Percentiles rank a stretch among this genome's conserved stretches.
Conservation (phyloP, 331 rosid genomes). For the Pyracantha coccinea region DNA sequence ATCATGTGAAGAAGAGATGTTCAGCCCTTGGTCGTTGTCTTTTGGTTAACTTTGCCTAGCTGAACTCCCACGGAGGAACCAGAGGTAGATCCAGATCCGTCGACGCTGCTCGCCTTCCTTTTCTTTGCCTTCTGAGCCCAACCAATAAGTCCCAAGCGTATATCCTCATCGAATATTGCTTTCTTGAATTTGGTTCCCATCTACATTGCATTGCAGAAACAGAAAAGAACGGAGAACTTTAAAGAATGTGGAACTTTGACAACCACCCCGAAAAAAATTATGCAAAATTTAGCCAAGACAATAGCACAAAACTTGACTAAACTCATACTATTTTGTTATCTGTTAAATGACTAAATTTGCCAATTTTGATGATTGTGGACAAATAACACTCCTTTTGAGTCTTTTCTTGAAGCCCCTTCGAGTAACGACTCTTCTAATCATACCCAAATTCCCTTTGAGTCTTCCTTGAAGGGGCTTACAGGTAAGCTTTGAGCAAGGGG, state of each 20-base stretch:
- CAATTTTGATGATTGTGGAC: neutral
- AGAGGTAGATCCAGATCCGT: neutral
- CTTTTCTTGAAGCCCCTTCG: neutral
- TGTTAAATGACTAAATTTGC: neutral
- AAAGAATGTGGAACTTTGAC: neutral
- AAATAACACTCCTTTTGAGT: neutral
- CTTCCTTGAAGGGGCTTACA: neutral
- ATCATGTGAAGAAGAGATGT: neutral
- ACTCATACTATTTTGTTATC: too few relatives aligned
- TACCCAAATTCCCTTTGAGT: neutral
- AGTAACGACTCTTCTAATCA: neutral
- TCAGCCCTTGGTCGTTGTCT: neutral
- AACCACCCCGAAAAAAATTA: neutral
- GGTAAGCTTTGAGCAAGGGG: neutral
- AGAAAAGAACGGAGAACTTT: too few relatives aligned
- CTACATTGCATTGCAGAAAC: conserved; percentile 12
- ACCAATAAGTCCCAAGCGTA: conserved; percentile 33
- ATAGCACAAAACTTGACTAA: too few relatives aligned
- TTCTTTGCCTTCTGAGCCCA: conserved; percentile 32
- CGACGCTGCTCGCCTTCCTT: conserved; percentile 1
- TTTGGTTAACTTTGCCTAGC: neutral
- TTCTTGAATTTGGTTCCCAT: conserved; percentile 48
- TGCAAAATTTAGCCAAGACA: neutral
- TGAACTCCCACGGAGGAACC: neutral
- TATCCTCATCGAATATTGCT: conserved; percentile 30